These are phyloP conservation scores for Nemania serpens DNA, from an alignment of 2,329 filamentous ascomycete genomes.

Conservation along the genomic window DNA sequence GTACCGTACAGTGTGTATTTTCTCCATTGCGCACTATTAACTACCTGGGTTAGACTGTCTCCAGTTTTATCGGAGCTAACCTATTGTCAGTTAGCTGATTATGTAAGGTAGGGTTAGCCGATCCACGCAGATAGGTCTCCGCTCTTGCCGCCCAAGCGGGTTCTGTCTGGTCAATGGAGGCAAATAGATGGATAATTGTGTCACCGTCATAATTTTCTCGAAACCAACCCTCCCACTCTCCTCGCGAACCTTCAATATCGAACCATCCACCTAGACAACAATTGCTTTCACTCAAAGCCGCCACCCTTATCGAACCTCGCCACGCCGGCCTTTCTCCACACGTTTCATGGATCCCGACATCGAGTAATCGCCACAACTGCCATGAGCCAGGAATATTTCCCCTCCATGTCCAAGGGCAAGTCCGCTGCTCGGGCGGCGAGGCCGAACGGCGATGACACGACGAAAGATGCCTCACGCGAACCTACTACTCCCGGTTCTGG, in stretches of 20 bases:
- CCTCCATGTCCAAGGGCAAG: constrained; percentile 43
- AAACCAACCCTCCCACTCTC: neutral
- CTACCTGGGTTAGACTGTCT: too few relatives aligned
- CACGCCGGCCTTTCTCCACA: neutral
- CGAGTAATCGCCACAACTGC: constrained; percentile 37
- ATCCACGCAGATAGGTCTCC: neutral
- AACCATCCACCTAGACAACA: neutral
- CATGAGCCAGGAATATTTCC: constrained; percentile 65
- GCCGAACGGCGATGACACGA: constrained; percentile 16
- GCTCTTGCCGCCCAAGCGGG: neutral
- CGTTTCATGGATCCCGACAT: constrained; percentile 27
- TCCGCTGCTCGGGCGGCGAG: constrained; percentile 48
- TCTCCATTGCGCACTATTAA: too few relatives aligned
- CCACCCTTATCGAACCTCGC: neutral
- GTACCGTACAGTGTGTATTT: too few relatives aligned
- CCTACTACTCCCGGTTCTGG: constrained; percentile 26
- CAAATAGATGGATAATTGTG: neutral
- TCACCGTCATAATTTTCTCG: constrained; percentile 18
- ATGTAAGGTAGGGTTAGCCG: too few relatives aligned
- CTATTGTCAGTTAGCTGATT: too few relatives aligned
- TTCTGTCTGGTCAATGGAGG: neutral
- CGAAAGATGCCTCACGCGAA: constrained; percentile 25
- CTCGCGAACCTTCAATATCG: neutral
- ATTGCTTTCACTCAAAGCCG: neutral
- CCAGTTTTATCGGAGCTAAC: too few relatives aligned